phyloP scores from a whole-genome alignment of 495 filamentous ascomycete species.

The Emericellopsis terricola region DNA sequence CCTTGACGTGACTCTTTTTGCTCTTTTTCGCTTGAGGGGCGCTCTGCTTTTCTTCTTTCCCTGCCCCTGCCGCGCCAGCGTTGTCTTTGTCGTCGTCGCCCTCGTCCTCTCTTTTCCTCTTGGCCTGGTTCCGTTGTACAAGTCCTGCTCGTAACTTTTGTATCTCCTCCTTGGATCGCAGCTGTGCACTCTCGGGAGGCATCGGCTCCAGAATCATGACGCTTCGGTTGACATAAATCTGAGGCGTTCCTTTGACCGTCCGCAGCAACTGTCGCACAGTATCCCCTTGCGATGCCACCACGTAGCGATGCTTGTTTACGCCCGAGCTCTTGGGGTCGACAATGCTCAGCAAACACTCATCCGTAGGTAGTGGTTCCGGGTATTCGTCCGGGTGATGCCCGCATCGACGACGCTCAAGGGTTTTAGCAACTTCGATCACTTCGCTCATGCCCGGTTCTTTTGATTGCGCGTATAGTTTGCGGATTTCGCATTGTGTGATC shows the following conservation, averaged over 20 bases:
- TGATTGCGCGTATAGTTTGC: slow-evolving; percentile 47
- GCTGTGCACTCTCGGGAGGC: slow-evolving; percentile 40
- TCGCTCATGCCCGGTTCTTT: slow-evolving; percentile 34
- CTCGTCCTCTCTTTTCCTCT: slow-evolving; percentile 33
- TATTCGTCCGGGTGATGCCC: slow-evolving; percentile 65
- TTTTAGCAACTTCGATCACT: slow-evolving; percentile 51
- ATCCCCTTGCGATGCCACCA: slow-evolving; percentile 59
- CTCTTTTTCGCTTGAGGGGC: slow-evolving; percentile 27
- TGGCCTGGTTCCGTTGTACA: slow-evolving; percentile 26
- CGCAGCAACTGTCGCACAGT: slow-evolving; percentile 36
- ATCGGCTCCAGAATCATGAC: slow-evolving; percentile 89
- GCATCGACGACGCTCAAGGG: slow-evolving; percentile 71
- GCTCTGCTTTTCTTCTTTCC: slow-evolving; percentile 7
- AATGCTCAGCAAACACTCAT: slow-evolving; percentile 61
- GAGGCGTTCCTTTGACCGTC: slow-evolving; percentile 44
- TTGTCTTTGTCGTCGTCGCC: slow-evolving; percentile 9
- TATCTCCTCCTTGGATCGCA: slow-evolving; percentile 49
- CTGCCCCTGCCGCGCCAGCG: slow-evolving; percentile 3
- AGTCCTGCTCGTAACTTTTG: slow-evolving; percentile 60
- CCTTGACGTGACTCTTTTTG: slow-evolving; percentile 38
- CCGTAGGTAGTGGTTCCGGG: slow-evolving; percentile 47
- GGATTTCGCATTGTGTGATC: slow-evolving; percentile 37
- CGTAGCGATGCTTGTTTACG: slow-evolving; percentile 80
- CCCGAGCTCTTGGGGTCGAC: slow-evolving; percentile 52
- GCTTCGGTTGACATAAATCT: slow-evolving; percentile 67